Base-by-base conservation (phyloP, 1,284 basidiomycete genomes). In the Malassezia japonica region DNA sequence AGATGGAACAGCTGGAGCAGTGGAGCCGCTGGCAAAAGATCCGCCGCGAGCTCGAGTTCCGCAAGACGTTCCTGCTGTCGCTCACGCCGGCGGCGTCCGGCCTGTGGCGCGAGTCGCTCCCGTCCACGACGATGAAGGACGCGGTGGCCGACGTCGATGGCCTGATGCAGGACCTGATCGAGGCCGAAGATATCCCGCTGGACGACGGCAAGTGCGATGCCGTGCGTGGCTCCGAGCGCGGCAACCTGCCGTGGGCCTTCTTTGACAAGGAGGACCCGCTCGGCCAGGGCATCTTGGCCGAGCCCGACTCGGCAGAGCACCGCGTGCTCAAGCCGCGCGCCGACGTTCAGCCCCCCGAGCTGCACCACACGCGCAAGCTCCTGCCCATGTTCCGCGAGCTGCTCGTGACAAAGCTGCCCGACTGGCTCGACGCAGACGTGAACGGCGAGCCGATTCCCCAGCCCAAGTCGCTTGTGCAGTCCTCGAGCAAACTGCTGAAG, bases 11-110 rank as follows among this genome's bases (percentile, higher is more conserved):
- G n/a, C 35, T 72, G 23, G 57, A 54, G 8, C 16, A 35, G 16
- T 72, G 59, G 48, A 50, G 57, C 25, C 61, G 62, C 47, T 72
- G 68, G 68, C 55, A 34, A 23, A 72, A 72, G 55, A 65, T 72
- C 43, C 60, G 68, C 16, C 67, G 63, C 61, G 70, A 70, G 51
- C 56, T 72, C 4, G 62, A 70, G 38, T 50, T 59, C 34, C 59
- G 70, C 33, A 61, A 62, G 45, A 63, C 66, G 48, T 70, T 60
- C 46, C 48, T 72, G 20, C 54, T 69, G 3, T 60, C 56, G n/a
- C 48, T 48, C 3, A 58, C 54, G n/a, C 56, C 55, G 12, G 49
- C 58, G 16, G 36, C 46, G 1, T 53, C 50, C 13, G 64, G 61
- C 9, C 55, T 70, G n/a, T 57, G 50, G 29, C 59, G 60, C 33